These are phyloP conservation scores for Geranium brycei DNA, from an alignment of 345 rosid genomes.

Conservation along the genomic window DNA sequence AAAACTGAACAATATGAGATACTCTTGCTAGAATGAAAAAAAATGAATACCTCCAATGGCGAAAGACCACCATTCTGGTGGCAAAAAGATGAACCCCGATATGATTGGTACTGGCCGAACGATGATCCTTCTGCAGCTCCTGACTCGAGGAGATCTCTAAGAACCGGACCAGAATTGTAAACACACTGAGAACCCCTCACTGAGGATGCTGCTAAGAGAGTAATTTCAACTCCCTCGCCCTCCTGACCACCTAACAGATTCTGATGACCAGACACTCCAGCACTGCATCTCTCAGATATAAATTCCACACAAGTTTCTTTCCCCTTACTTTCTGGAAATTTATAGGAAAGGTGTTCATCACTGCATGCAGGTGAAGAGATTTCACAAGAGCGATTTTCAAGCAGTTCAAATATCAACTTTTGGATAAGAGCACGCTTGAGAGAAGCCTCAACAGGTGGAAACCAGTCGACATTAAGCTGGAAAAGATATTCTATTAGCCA, in stretches of 20 bases:
- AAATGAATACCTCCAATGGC: constrained; percentile 50
- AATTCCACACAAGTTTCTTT: constrained; percentile 19
- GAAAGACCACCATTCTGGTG: constrained; percentile 34
- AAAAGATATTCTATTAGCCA: neutral
- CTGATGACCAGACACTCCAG: constrained; percentile 24
- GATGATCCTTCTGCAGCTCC: constrained; percentile 57
- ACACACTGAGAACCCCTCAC: constrained; percentile 40
- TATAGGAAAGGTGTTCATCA: constrained; percentile 27
- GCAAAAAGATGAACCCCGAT: constrained; percentile 46
- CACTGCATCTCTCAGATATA: no score
- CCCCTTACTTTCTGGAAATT: constrained; percentile 24
- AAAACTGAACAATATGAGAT: constrained; percentile 3
- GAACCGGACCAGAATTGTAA: constrained; percentile 65
- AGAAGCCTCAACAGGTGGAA: constrained; percentile 80
- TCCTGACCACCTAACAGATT: constrained; percentile 32
- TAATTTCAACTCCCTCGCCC: constrained; percentile 57
- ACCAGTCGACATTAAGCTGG: constrained; percentile 83
- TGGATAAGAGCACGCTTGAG: constrained; percentile 80
- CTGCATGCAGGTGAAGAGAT: constrained; percentile 22
- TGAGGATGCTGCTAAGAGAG: constrained; percentile 50
- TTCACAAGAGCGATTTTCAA: constrained; percentile 37
- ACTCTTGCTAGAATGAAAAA: constrained; percentile 3
- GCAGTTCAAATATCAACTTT: constrained; percentile 59
- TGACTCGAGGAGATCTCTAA: constrained; percentile 60
- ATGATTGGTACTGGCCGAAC: constrained; percentile 50